Conservation (phyloP, 805 yeast genomes). For the Yarrowia alimentaria region DNA sequence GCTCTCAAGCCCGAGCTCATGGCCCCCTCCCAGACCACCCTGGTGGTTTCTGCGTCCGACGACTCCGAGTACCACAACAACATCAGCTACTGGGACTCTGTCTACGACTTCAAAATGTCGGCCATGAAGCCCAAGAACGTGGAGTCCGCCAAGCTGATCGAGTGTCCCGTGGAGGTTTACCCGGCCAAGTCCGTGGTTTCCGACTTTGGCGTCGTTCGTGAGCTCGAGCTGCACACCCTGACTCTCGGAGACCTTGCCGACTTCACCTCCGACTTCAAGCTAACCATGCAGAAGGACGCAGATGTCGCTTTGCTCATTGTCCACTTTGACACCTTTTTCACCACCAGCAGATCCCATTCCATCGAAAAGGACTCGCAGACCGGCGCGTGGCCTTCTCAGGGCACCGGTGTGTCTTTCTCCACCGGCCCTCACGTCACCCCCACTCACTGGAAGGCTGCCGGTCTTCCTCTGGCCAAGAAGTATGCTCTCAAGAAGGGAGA, state of each 20-base stretch:
- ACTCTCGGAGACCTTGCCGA: constrained; percentile 75
- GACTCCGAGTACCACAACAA: constrained; percentile 90
- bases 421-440: constrained; percentile 93
- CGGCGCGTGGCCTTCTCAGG: constrained; percentile 50
- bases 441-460: constrained; percentile 99
- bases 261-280: constrained; percentile 63
- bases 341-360: constrained; percentile 41
- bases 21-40: constrained; percentile 89
- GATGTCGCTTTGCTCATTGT: constrained; percentile 82
- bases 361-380: constrained; percentile 32
- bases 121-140: constrained; percentile 88
- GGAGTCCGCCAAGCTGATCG: constrained; percentile 71
- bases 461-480: constrained; percentile 74
- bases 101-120: constrained; percentile 91
- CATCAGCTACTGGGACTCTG: constrained; percentile 91
- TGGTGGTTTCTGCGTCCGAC: constrained; percentile 87
- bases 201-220: constrained; percentile 63
- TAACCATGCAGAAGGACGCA: constrained; percentile 75
- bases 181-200: constrained; percentile 74
- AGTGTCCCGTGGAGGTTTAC: constrained; percentile 93
- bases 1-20: constrained; percentile 83
- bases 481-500: constrained; percentile 75
- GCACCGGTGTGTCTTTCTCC: constrained; percentile 61
- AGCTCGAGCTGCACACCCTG: constrained; percentile 87
- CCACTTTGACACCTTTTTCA: constrained; percentile 93